Percentiles rank a stretch among this genome's conserved stretches.
Conservation (phyloP, 306 rosid species). For the cucumber (Cucumis sativus) region Cucumber_9930_V3 NC_026656.2:11236501-11237000, state of each 20-base stretch:
- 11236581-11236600: background rate
- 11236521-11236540: background rate
- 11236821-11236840: background rate
- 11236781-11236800: background rate
- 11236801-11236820: background rate
- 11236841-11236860: background rate
- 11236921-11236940: conserved; percentile 39
- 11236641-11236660: background rate
- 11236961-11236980: conserved; percentile 51
- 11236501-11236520: background rate
- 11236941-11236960: conserved; percentile 53
- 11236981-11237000: conserved; percentile 53
- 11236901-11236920: background rate
- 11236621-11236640: background rate
- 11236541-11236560: background rate
- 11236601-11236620: background rate
- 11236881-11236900: background rate
- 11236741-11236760: background rate
- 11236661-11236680: background rate
- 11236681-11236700: background rate
- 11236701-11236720: background rate
- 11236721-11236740: background rate
- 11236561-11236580: background rate
- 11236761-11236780: background rate
- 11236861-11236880: background rate